Evolutionary conservation across 352 stramenopile species (phyloP).

Genomic region (Phytophthora macrochlamydospora): DNA sequence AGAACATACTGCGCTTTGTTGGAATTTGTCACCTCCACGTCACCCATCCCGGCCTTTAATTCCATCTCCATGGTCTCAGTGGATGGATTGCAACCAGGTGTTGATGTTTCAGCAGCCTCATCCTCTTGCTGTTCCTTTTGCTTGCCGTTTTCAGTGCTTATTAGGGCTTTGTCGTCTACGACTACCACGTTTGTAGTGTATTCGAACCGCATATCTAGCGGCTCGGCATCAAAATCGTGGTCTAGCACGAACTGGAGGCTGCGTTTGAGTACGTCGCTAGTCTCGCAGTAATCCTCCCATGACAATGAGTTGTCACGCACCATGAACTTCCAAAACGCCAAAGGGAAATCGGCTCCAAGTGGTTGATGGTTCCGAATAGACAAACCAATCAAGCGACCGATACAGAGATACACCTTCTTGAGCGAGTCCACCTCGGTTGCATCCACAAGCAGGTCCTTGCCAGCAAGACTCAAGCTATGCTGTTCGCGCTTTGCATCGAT

Average conservation of each 20-base stretch:
- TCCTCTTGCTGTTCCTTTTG: constrained; percentile 19
- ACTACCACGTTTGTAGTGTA: constrained; percentile 55
- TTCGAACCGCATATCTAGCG: constrained; percentile 74
- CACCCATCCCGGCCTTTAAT: constrained; percentile 37
- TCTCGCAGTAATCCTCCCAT: constrained; percentile 68
- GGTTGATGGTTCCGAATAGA: constrained; percentile 77
- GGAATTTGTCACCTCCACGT: constrained; percentile 58
- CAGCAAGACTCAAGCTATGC: constrained; percentile 35
- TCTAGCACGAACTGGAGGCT: constrained; percentile 71
- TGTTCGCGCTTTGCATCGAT: constrained; percentile 44
- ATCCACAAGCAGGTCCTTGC: constrained; percentile 50
- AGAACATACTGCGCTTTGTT: constrained; percentile 76
- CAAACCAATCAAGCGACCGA: constrained; percentile 65
- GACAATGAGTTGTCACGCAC: constrained; percentile 39
- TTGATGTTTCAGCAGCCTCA: too few species aligned
- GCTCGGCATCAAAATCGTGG: constrained; percentile 61
- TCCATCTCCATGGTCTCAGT: constrained; percentile 63
- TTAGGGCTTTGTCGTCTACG: constrained; percentile 27
- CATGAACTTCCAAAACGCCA: constrained; percentile 80
- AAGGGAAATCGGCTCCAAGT: constrained; percentile 58
- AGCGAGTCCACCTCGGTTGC: constrained; percentile 39
- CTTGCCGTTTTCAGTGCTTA: constrained; percentile 1
- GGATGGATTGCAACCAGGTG: not conserved
- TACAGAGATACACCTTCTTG: constrained; percentile 68
- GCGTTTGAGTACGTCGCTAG: constrained; percentile 59